phyloP scores from a whole-genome alignment of 2,329 filamentous ascomycete species.

The Fusarium newnesense region DNA sequence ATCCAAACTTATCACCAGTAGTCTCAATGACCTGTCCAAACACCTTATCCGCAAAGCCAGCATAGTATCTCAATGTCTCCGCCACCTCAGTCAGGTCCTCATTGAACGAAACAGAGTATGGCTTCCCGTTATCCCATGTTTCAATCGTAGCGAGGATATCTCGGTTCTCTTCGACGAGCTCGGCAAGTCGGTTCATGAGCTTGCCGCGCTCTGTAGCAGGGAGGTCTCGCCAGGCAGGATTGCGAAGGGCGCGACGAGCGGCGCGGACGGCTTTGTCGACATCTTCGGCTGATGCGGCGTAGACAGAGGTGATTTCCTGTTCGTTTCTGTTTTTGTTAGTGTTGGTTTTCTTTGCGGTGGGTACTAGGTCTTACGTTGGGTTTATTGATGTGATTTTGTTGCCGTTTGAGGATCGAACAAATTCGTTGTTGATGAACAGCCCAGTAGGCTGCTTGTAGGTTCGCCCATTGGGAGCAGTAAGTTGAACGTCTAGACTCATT shows the following conservation, averaged over 20 bases:
- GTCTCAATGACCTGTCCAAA: slow-evolving; percentile 81
- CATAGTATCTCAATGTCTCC: slow-evolving; percentile 74
- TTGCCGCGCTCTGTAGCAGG: slow-evolving; percentile 72
- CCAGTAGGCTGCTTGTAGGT: slow-evolving; percentile 75
- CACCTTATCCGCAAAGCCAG: slow-evolving; percentile 82
- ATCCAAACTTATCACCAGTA: slow-evolving; percentile 74
- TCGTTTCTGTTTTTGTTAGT: slow-evolving; percentile 42
- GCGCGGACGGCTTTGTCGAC: slow-evolving; percentile 48
- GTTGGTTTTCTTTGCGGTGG: neutral
- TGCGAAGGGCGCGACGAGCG: slow-evolving; percentile 75
- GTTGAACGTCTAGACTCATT: slow-evolving; percentile 42
- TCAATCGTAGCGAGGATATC: slow-evolving; percentile 64
- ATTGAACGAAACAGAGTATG: slow-evolving; percentile 71
- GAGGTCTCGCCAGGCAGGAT: slow-evolving; percentile 75
- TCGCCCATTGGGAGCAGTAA: slow-evolving; percentile 66
- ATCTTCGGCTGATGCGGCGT: slow-evolving; percentile 46
- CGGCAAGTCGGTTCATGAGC: slow-evolving; percentile 76
- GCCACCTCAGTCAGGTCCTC: slow-evolving; percentile 68
- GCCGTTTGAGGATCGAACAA: slow-evolving; percentile 61
- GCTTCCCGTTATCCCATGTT: slow-evolving; percentile 83
- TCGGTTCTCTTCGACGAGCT: slow-evolving; percentile 74
- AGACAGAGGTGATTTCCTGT: slow-evolving; percentile 47
- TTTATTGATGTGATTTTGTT: slow-evolving; percentile 70
- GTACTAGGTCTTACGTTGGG: slow-evolving; percentile 45
- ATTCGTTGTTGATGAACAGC: slow-evolving; percentile 80